Evolutionary conservation across 768 basidiomycete genomes (phyloP), one percentile per base, ranked within the genome.

Genomic region (Boletus rubescentipes): DNA sequence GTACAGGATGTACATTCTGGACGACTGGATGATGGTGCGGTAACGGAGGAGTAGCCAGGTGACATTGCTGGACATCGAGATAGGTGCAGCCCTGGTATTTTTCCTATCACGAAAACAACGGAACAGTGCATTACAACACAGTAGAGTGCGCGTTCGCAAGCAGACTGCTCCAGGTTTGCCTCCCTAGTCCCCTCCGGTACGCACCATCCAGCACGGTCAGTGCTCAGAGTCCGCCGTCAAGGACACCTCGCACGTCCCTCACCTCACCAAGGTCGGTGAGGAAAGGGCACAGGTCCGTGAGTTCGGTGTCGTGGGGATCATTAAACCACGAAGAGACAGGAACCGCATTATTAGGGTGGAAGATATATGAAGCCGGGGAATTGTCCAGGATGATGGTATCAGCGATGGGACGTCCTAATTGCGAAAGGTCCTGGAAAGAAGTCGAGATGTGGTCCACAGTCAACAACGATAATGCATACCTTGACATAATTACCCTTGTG

Each of bases 291-390:
- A 98, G 77, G 72, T 98, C 96, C 37, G 92, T 97, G 59, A 99
- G 80, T 70, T 98, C 96, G 43, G 95, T 96, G 68, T 98, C 96
- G 65, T 98, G 96, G 10, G 95, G 95, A 73, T 94, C 94, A 71
- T 98, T 98, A 78, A 99, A 99, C 97, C 97, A 99, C 53, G 92
- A 94, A 39, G 96, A 98, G 56, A 99, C 95, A 12, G 97, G 97
- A 5, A 98, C 96, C 36, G 97, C 97, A 69, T 98, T 98, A 76
- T 97, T 95, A 15, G 94, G 94, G 68, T 99, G 96, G 81, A 99
- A 99, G 55, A 98, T 96, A 73, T 98, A 99, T 12, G 93, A 97
- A 12, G 97, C 97, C 15, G 97, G 97, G 26, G 96, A 98, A 72
- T 98, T 99, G 75, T 98, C 97, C 63, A 99, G 83, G 74, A 99